Percentiles rank a stretch among this genome's conserved stretches.
phyloP scores from a whole-genome alignment of 2,329 filamentous ascomycete genomes.

The Hypoxylon sp. region DNA sequence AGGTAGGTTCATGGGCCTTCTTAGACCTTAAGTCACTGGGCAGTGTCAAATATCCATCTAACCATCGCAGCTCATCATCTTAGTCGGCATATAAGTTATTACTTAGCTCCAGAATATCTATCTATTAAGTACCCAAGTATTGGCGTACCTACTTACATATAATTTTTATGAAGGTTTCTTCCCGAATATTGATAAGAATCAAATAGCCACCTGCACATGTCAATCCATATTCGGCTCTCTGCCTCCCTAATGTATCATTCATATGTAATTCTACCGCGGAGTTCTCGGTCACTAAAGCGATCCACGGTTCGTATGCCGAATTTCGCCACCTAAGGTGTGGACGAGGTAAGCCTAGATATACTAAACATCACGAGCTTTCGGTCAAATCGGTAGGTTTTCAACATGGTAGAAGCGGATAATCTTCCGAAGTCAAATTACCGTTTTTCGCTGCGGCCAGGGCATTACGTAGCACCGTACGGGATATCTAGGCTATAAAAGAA shows the following conservation, averaged over 20 bases:
- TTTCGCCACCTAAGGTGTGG: constrained; percentile 1
- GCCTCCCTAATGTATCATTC: neutral
- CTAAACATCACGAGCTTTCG: neutral
- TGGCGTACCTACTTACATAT: no score
- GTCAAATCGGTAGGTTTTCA: neutral
- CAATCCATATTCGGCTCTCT: neutral
- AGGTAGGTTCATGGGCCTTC: neutral
- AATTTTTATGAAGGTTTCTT: no score
- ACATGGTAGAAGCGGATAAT: neutral
- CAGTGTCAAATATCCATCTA: no score
- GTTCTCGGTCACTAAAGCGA: neutral
- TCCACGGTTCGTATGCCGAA: constrained; percentile 6
- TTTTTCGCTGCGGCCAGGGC: constrained; percentile 17
- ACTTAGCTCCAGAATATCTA: no score
- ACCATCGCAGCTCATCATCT: neutral
- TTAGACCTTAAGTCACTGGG: neutral
- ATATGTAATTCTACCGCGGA: neutral
- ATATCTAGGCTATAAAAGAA: neutral
- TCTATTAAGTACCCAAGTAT: no score
- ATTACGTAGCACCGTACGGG: neutral
- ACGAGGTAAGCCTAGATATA: neutral
- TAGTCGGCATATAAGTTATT: neutral
- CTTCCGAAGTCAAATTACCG: constrained; percentile 2
- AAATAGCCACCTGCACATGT: neutral
- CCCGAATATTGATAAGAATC: no score